Base-by-base conservation (phyloP, 306 rosid genomes). In the Comarum palustre region DNA sequence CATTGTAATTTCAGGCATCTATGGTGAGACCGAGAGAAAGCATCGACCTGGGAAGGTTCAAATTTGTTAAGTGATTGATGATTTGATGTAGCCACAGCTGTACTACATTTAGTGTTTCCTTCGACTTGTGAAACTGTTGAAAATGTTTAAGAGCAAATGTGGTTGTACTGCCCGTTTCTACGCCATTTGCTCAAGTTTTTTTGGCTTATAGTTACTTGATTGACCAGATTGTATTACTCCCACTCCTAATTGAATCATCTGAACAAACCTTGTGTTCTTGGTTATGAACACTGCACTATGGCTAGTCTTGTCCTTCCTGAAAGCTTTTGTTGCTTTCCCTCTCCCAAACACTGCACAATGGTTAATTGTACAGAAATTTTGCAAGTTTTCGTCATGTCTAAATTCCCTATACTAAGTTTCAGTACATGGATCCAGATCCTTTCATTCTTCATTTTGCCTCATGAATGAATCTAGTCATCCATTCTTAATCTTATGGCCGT, bases 1-100 rank as follows among this genome's bases (percentile, higher is more conserved):
- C 2, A 48, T 45, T 58, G 2, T 24, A 64, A 58, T 66, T 42
- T 61, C 82, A 79, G 75, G 75, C 67, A 32, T 79, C 31, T 51
- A 11, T 60, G 79, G 72, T 68, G 60, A 73, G 42, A 31, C 13
- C 32, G 32, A 19, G 66, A 46, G 7, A 13, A 1, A 5, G 55
- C 54, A 3, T 19, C 1, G 29, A 48, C 60, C 7, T 38, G 29
- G 29, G 46, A 68, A 20, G 50, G 75, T 58, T 46, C 52, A 4
- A 16, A 46, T 66, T 20, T 16, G 52, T 13, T 32, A 55, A 55
- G 31, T 1, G 63, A 12, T 2, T 1, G 48, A 34, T 22, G 63
- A 67, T 57, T 36, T 55, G 29, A 52, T 63, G 66, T 16, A 5
- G 47, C 47, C 62, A 50, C 74, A 59, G 36, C 58, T 72, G 68